Conservation (phyloP, 768 basidiomycete genomes). For the Paxillus involutus region DNA sequence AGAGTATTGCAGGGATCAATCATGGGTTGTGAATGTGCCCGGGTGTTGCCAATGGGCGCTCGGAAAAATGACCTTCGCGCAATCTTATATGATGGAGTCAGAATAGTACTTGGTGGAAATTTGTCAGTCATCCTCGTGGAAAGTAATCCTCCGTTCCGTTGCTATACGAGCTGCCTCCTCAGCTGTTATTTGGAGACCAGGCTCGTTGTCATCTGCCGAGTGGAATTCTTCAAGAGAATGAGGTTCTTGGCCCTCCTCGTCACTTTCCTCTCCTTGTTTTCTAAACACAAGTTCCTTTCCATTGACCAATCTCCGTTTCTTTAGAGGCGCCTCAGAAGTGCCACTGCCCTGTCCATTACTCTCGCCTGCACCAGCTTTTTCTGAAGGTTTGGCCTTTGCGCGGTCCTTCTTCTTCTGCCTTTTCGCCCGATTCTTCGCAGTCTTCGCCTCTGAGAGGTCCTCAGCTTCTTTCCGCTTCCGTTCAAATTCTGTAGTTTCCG, state of each 20-base stretch:
- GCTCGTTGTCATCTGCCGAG: conserved; percentile 1
- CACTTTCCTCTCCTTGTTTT: conserved; percentile 50
- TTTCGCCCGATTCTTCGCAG: conserved; percentile 93
- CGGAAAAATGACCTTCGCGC: too few species aligned
- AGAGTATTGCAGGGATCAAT: too few species aligned
- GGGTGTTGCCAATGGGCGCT: too few species aligned
- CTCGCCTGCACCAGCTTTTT: conserved; percentile 27
- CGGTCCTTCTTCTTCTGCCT: conserved; percentile 89
- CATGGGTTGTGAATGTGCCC: too few species aligned
- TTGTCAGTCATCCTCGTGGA: conserved; percentile 53
- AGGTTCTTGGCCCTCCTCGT: conserved; percentile 27
- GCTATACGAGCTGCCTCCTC: conserved; percentile 23
- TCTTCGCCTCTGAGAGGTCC: conserved; percentile 78
- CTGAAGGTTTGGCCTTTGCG: conserved; percentile 44
- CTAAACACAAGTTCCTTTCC: conserved; percentile 69
- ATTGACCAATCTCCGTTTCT: conserved; percentile 80
- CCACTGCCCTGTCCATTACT: conserved; percentile 23
- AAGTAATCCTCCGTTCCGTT: conserved; percentile 40
- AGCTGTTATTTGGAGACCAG: neutral
- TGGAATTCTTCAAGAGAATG: conserved; percentile 1
- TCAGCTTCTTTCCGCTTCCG: conserved; percentile 69
- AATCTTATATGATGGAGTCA: neutral
- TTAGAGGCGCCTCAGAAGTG: conserved; percentile 48
- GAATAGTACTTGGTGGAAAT: neutral
- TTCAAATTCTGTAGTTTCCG: conserved; percentile 71